Evolutionary conservation across 129 eudicot genomes (phyloP).

Genomic region (Smallanthus sonchifolius): DNA sequence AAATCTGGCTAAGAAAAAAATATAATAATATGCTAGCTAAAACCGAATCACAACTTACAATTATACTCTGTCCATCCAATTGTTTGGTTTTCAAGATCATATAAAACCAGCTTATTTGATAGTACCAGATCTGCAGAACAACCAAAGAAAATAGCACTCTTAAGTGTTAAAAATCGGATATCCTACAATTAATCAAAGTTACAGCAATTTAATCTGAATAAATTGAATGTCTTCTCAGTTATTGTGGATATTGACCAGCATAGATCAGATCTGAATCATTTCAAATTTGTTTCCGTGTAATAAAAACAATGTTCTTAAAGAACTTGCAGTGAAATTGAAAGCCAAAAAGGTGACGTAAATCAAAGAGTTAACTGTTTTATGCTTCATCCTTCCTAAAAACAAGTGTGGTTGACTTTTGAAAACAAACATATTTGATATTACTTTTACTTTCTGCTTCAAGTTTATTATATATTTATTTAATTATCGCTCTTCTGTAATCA

Average conservation of each 20-base stretch:
- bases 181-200: not conserved
- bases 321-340: not conserved
- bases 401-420: not conserved
- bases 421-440: not conserved
- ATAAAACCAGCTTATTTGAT: constrained; percentile 68
- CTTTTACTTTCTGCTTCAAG: constrained; percentile 5
- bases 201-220: not conserved
- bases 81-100: constrained; percentile 71
- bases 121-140: constrained; percentile 69
- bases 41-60: constrained; percentile 49
- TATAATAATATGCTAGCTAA: not conserved
- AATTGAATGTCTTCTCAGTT: not conserved
- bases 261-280: not conserved
- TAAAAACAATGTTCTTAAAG: not conserved
- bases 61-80: constrained; percentile 86
- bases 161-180: not conserved
- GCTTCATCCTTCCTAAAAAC: not conserved
- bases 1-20: not conserved
- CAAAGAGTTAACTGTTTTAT: not conserved
- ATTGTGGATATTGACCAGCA: not conserved
- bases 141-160: not conserved
- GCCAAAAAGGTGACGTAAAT: not conserved
- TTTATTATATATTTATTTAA: not conserved
- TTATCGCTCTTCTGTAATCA: not conserved
- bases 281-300: not conserved